Base-by-base conservation (phyloP, 1,284 basidiomycete species). In the Dichomitus squalens region DNA sequence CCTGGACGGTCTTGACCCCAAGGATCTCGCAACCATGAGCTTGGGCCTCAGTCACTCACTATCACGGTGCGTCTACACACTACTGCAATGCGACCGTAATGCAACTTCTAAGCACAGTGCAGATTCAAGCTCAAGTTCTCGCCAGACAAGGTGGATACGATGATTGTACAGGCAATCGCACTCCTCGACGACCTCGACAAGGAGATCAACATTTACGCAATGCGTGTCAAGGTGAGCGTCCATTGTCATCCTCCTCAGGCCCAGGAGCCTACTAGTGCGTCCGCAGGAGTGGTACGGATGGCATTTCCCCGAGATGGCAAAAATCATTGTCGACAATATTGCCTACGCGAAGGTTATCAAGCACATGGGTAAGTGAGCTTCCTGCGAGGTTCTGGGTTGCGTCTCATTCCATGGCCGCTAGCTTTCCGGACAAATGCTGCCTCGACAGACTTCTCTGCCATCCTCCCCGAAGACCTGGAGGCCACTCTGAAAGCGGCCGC, bases 41-140 rank as follows among this genome's bases (percentile, higher is more conserved):
- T 81, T 99, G 63, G 96, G 96, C 86, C 84, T 99, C 60, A 93
- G 92, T 71, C 96, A 99, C 79, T 97, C 95, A 59, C 79, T 99
- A 71, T 96, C 94, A 60, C 87, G 93, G 92, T 92, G 64, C 55
- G 70, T 57, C 6, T 4, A 3, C 9, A 49, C 12, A 25, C 14
- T 11, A 38, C 55, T 14, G 31, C 16, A 31, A 6, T 11, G 11
- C 8, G 23, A 9, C 21, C 21, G n/a, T 27, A 41, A 18, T 57
- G 52, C n/a, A n/a, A n/a, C 18, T 53, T 52, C 16, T 49, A 16
- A 41, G n/a, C 34, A 18, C 1, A 14, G 20, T 51, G 9, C 63
- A 95, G 96, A 60, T 99, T 96, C 81, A 99, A 99, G 83, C 85
- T 99, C 71, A 98, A 99, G 79, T 99, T 99, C 77, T 98, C 95